Evolutionary conservation across 148 eudicot species (phyloP), one percentile per base, ranked within the genome.

Genomic region (Fallopia convolvulus): DNA sequence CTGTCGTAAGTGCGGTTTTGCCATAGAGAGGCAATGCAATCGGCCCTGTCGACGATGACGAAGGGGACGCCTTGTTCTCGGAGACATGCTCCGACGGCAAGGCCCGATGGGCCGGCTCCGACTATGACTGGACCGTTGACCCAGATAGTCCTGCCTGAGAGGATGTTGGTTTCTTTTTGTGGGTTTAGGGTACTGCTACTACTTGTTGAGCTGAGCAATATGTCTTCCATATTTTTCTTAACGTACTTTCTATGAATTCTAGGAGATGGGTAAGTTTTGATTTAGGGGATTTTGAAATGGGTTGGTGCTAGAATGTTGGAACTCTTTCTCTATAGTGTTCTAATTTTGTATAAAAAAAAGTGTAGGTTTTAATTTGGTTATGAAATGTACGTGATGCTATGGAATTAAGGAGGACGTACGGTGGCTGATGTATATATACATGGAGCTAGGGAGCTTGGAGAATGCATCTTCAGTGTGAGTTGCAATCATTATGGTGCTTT

Each of bases 21-120:
- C 99, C 99, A 95, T 48, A 93, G 82, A n/a, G 99, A 91, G 41
- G 99, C 99, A 72, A 95, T 86, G 75, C 99, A 95, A 33, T 91
- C 85, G 58, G 90, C 81, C 47, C 94, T 82, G 73, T 95, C 99
- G 2, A 95, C 90, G 41, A 95, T 84, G 13, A 95, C 40, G 2
- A 90, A 92, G 2, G 94, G 84, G 15, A 91, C 83, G 4, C 87
- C 89, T 9, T 85, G 86, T 81, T 81, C 44, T 76, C 81, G 82
- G 0, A 95, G 80, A 71, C 99, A 92, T 10, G 99, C 99, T 12
- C 97, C 80, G 23, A 84, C 86, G 42, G 99, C 99, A 60, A 95
- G 82, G 0, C 99, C 99, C 6, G 99, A 95, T 1, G 99, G 99
- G 0, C 97, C 99, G 58, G 97, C 99, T 0, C 99, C 99, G 2